Conservation (phyloP, 2,329 filamentous ascomycete genomes). For the Fusarium ambrosium region DNA sequence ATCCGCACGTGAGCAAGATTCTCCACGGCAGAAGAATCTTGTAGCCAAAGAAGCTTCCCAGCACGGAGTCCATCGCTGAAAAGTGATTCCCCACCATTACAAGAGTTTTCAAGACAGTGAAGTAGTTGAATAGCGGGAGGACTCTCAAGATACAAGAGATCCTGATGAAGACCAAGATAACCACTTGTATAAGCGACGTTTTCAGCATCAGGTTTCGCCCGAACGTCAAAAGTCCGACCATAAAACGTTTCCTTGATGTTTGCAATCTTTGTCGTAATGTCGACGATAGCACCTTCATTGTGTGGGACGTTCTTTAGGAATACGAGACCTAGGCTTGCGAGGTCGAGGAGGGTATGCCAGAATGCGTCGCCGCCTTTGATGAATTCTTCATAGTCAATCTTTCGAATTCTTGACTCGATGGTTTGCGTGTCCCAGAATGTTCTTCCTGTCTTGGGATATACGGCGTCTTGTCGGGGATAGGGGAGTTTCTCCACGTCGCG, state of each 20-base stretch:
- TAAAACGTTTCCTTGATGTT: constrained; percentile 90
- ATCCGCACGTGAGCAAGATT: constrained; percentile 61
- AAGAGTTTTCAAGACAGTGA: constrained; percentile 88
- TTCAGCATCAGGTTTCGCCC: constrained; percentile 81
- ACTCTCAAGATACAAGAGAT: constrained; percentile 86
- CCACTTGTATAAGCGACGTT: constrained; percentile 93
- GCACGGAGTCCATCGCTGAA: constrained; percentile 84
- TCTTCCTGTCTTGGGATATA: constrained; percentile 51
- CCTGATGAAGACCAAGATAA: constrained; percentile 91
- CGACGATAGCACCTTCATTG: constrained; percentile 73
- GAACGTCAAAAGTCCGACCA: constrained; percentile 90
- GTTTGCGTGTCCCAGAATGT: constrained; percentile 57
- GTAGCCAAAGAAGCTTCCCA: constrained; percentile 55
- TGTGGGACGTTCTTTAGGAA: constrained; percentile 82
- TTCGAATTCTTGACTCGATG: constrained; percentile 61
- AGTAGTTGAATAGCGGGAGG: constrained; percentile 88
- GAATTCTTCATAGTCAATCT: constrained; percentile 79
- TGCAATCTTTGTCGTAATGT: constrained; percentile 80
- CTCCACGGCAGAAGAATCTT: constrained; percentile 43
- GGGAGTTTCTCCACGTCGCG: constrained; percentile 36
- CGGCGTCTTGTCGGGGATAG: constrained; percentile 43
- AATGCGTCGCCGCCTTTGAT: constrained; percentile 71
- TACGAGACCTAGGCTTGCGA: constrained; percentile 78
- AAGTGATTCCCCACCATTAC: constrained; percentile 84
- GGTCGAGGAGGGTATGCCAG: constrained; percentile 70